Evolutionary conservation across 768 basidiomycete genomes (phyloP).

Genomic region (Sistotremastrum niveocremeum): DNA sequence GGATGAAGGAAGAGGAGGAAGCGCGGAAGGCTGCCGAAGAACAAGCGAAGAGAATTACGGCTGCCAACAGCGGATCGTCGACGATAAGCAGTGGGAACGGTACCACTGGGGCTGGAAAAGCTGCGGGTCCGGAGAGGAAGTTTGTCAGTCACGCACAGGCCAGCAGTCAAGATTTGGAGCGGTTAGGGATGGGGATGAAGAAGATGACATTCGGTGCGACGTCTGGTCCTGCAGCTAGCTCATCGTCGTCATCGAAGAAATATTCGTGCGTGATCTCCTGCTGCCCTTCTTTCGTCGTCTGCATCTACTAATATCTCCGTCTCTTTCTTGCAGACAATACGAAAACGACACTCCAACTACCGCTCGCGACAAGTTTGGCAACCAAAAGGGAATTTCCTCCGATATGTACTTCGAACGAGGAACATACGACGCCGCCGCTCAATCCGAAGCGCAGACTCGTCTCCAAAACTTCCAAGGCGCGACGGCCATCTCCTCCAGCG

Average conservation of each 20-base stretch:
- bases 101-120: conserved; percentile 13
- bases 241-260: conserved; percentile 16
- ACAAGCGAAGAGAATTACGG: conserved; percentile 20
- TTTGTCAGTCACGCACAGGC: conserved; percentile 24
- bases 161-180: conserved; percentile 36
- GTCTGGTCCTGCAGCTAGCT: conserved; percentile 44
- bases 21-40: conserved; percentile 49
- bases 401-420: conserved; percentile 96
- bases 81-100: conserved; percentile 17
- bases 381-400: conserved; percentile 91
- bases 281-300: background rate
- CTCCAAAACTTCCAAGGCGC: conserved; percentile 83
- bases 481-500: conserved; percentile 84
- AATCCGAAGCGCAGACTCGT: conserved; percentile 68
- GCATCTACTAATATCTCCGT: conserved; percentile 4
- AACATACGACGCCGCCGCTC: conserved; percentile 60
- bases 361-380: conserved; percentile 84
- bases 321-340: conserved; percentile 1
- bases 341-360: conserved; percentile 54
- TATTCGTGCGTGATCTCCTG: background rate
- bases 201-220: conserved; percentile 78
- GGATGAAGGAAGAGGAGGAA: conserved; percentile 72
- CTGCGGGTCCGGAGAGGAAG: conserved; percentile 12
- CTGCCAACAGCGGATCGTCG: conserved; percentile 24
- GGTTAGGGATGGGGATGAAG: conserved; percentile 59